These are phyloP conservation scores for Brassica carinata DNA, from an alignment of 345 rosid genomes.

Conservation along the genomic window DNA sequence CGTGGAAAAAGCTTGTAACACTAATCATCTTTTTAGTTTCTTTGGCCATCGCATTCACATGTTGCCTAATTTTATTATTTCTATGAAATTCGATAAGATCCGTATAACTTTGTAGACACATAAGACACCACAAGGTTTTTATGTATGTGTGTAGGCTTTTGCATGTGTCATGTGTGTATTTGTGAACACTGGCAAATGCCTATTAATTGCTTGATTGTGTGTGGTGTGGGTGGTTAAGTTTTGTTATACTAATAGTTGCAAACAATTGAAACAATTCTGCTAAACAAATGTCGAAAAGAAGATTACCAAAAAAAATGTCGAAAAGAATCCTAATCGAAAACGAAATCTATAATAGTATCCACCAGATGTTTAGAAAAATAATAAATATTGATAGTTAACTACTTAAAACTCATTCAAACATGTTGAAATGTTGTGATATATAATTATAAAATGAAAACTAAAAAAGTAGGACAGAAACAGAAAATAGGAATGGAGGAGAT, in stretches of 20 bases:
- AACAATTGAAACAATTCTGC: not conserved
- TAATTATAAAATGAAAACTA: not conserved
- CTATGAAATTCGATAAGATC: constrained; percentile 1
- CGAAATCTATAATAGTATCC: not conserved
- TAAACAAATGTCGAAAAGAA: not conserved
- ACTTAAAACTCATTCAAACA: not conserved
- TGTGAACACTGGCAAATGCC: not conserved
- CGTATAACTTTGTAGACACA: not conserved
- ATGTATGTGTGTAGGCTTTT: not conserved
- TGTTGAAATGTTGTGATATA: not conserved
- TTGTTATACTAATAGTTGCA: not conserved
- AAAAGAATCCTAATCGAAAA: not conserved
- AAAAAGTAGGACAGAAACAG: not conserved
- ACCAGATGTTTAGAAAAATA: not conserved
- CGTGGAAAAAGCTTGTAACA: constrained; percentile 31
- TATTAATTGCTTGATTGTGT: not conserved
- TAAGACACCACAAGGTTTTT: not conserved
- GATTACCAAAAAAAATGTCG: not conserved
- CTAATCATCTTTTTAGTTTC: constrained; percentile 12
- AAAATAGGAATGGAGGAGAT: not conserved
- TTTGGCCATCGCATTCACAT: constrained; percentile 23
- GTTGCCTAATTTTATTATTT: constrained; percentile 12
- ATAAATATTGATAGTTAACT: not conserved
- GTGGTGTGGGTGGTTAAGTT: not conserved
- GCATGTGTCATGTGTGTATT: constrained; percentile 14